Percentiles rank a stretch among this genome's conserved stretches.
Conservation (phyloP, 257 asterid genomes). For the Solanum piurae region DNA sequence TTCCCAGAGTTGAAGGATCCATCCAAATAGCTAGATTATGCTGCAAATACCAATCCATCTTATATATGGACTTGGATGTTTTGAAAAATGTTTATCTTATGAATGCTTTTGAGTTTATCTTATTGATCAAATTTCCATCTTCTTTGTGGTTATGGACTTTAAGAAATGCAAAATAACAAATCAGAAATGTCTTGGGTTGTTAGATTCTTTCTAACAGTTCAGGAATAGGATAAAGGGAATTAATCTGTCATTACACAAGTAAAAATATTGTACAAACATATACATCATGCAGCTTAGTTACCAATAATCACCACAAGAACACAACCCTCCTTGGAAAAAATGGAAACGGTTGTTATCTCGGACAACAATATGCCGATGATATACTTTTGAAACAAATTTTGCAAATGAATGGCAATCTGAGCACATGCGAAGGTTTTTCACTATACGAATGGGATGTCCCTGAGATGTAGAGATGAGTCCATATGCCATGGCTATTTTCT, state of each 20-base stretch:
- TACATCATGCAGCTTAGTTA: not conserved
- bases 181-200: not conserved
- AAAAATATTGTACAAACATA: not conserved
- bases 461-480: conserved; percentile 29
- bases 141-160: not conserved
- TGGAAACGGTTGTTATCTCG: conserved; percentile 47
- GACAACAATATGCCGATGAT: conserved; percentile 23
- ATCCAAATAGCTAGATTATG: not conserved
- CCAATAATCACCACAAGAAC: conserved; percentile 57
- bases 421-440: conserved; percentile 51
- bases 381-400: conserved; percentile 31
- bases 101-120: not conserved
- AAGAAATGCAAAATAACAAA: not conserved
- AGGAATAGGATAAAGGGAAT: too few species aligned
- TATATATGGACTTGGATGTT: not conserved
- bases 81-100: not conserved
- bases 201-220: not conserved
- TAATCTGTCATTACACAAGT: not conserved
- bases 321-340: conserved; percentile 35
- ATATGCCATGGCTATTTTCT: conserved; percentile 45
- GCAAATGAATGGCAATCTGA: conserved; percentile 50
- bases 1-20: not conserved
- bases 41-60: not conserved
- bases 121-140: not conserved
- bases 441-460: conserved; percentile 26